These are phyloP conservation scores for Heliamphora pulchella DNA, from an alignment of 179 eudicot species.

Conservation along the genomic window DNA sequence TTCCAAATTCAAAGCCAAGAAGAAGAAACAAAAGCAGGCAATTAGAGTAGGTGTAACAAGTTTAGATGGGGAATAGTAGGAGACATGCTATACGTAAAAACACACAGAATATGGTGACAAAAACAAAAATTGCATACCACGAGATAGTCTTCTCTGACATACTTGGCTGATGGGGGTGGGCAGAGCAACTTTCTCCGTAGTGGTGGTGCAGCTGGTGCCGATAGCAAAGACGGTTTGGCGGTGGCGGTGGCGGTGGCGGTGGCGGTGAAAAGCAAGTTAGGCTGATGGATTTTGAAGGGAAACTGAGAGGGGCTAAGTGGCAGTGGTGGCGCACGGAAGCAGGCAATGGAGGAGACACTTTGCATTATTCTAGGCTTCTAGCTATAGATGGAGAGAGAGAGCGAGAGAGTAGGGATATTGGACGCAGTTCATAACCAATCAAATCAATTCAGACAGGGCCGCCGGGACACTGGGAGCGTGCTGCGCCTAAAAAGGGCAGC, in stretches of 20 bases:
- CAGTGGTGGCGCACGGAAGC: slow-evolving; percentile 15
- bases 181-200: slow-evolving; percentile 44
- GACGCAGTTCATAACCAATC: neutral
- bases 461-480: no score
- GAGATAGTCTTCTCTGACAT: slow-evolving; percentile 76
- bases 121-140: slow-evolving; percentile 45
- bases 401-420: neutral
- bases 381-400: slow-evolving; percentile 10
- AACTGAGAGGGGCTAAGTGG: neutral
- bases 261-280: neutral
- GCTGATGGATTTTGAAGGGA: neutral
- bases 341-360: slow-evolving; percentile 22
- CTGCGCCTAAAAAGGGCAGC: no score
- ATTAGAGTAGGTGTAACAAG: neutral
- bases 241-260: neutral
- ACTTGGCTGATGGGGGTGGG: slow-evolving; percentile 58
- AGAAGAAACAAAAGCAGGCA: neutral
- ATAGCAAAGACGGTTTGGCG: slow-evolving; percentile 18
- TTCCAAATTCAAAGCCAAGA: neutral
- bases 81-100: neutral
- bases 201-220: slow-evolving; percentile 24
- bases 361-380: slow-evolving; percentile 22
- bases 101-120: neutral
- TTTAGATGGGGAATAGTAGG: neutral
- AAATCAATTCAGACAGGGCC: neutral